These are phyloP conservation scores for Ettlia oleoabundans DNA, from an alignment of 139 green algal species.

Conservation along the genomic window DNA sequence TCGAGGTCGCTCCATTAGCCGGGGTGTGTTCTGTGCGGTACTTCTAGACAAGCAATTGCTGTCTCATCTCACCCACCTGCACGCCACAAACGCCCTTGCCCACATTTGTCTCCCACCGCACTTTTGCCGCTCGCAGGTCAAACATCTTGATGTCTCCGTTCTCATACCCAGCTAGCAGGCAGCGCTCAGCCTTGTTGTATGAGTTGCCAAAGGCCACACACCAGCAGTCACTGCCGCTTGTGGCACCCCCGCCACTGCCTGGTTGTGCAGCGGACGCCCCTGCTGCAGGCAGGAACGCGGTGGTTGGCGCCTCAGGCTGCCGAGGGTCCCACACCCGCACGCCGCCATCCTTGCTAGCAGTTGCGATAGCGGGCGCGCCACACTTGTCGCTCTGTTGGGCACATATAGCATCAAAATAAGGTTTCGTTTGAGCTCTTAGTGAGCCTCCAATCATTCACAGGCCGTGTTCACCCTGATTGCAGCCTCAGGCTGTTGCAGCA, in stretches of 20 bases:
- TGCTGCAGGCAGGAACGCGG: slow-evolving; percentile 79
- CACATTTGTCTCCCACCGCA: slow-evolving; percentile 85
- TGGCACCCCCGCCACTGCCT: no score
- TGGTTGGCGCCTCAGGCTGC: slow-evolving; percentile 79
- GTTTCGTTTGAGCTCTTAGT: no score
- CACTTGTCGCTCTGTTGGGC: slow-evolving; percentile 55
- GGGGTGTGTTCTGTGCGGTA: no score
- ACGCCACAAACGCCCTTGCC: slow-evolving; percentile 88
- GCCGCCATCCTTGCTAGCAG: slow-evolving; percentile 82
- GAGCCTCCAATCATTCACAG: no score
- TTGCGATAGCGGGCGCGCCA: slow-evolving; percentile 83
- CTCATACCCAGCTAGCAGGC: slow-evolving; percentile 87
- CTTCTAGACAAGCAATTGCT: no score
- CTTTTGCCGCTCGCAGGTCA: slow-evolving; percentile 72
- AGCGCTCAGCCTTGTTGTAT: slow-evolving; percentile 84
- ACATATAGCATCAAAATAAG: no score
- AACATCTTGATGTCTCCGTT: slow-evolving; percentile 92
- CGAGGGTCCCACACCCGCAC: slow-evolving; percentile 91
- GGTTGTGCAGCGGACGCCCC: background rate
- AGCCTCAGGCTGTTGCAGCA: no score
- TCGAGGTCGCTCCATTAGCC: no score
- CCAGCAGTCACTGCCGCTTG: slow-evolving; percentile 77
- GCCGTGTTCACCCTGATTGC: no score
- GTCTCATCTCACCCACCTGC: slow-evolving; percentile 33
- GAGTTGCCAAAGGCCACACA: slow-evolving; percentile 87